Evolutionary conservation across 495 filamentous ascomycete species (phyloP).

Genomic region (Tuber calosporum): DNA sequence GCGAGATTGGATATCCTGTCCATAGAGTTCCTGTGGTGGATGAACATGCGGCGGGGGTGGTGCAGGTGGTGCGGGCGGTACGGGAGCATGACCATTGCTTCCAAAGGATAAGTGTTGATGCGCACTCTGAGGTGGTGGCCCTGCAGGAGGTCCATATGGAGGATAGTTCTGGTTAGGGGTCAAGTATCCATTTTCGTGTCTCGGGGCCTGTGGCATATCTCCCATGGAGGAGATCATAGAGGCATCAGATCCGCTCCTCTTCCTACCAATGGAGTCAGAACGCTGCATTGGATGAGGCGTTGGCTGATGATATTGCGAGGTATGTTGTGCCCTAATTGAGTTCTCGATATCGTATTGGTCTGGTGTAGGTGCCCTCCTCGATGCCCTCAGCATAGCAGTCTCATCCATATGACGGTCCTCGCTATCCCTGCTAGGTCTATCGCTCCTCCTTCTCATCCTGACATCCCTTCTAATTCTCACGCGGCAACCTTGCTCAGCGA

Average conservation of each 20-base stretch:
- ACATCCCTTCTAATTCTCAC: conserved; percentile 96
- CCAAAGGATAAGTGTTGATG: conserved; percentile 39
- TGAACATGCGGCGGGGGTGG: conserved; percentile 33
- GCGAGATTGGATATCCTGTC: conserved; percentile 28
- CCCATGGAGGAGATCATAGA: conserved; percentile 29
- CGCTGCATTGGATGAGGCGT: conserved; percentile 39
- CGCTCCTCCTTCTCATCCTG: conserved; percentile 68
- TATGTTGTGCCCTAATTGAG: conserved; percentile 28
- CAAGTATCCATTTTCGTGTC: conserved; percentile 33
- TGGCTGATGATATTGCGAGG: conserved; percentile 35
- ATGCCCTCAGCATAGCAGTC: conserved; percentile 37
- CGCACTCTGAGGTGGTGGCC: conserved; percentile 29
- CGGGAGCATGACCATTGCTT: conserved; percentile 18
- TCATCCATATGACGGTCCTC: conserved; percentile 39
- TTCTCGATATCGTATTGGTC: conserved; percentile 38
- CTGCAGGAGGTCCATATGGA: conserved; percentile 30
- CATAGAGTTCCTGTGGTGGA: conserved; percentile 33
- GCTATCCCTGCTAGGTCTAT: conserved; percentile 38
- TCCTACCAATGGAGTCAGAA: conserved; percentile 31
- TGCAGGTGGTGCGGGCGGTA: conserved; percentile 28
- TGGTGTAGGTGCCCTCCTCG: conserved; percentile 27
- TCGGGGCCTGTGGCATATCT: conserved; percentile 20
- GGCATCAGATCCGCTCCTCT: conserved; percentile 41
- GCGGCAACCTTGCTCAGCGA: conserved; percentile 94
- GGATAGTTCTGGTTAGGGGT: conserved; percentile 35